phyloP scores from a whole-genome alignment of 208 protist genomes.

The Acanthamoeba sp. region DNA sequence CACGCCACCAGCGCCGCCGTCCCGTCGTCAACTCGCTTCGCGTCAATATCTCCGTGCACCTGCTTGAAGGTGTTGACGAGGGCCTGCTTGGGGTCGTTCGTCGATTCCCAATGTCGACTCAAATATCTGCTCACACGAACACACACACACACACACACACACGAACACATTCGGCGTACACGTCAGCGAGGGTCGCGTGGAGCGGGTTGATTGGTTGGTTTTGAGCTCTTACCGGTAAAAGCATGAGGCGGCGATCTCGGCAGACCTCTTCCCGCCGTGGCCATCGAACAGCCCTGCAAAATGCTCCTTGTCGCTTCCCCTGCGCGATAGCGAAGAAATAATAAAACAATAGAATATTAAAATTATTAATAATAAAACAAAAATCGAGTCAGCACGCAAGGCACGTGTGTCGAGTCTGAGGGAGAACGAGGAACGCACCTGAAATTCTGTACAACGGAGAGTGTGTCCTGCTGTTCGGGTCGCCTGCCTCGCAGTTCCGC shows the following conservation, averaged over 20 bases:
- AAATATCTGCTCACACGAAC: too few relatives aligned
- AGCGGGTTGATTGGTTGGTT: too few relatives aligned
- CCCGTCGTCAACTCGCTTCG: conserved; percentile 15
- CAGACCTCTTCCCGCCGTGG: conserved; percentile 8
- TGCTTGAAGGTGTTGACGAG: conserved; percentile 54
- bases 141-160: too few relatives aligned
- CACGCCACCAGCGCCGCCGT: conserved; percentile 41
- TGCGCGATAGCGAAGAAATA: background rate
- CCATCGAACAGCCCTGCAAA: conserved; percentile 35
- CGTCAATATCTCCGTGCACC: conserved; percentile 29
- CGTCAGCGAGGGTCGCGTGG: too few relatives aligned
- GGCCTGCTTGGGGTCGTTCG: conserved; percentile 4
- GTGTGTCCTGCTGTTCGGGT: conserved; percentile 47
- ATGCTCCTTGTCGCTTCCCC: conserved; percentile 36
- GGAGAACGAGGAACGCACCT: background rate
- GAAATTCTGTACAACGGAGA: conserved; percentile 53
- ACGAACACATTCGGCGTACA: too few relatives aligned
- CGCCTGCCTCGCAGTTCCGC: conserved; percentile 11
- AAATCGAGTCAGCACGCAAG: too few relatives aligned
- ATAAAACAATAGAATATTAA: too few relatives aligned
- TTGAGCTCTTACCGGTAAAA: background rate
- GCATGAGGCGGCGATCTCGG: conserved; percentile 12
- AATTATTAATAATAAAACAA: too few relatives aligned
- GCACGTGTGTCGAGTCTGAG: too few relatives aligned
- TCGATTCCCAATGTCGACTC: background rate